Percentiles rank a stretch among this genome's conserved stretches.
Conservation (phyloP, 108 stramenopile genomes). For the Fistulifera pelliculosa region DNA sequence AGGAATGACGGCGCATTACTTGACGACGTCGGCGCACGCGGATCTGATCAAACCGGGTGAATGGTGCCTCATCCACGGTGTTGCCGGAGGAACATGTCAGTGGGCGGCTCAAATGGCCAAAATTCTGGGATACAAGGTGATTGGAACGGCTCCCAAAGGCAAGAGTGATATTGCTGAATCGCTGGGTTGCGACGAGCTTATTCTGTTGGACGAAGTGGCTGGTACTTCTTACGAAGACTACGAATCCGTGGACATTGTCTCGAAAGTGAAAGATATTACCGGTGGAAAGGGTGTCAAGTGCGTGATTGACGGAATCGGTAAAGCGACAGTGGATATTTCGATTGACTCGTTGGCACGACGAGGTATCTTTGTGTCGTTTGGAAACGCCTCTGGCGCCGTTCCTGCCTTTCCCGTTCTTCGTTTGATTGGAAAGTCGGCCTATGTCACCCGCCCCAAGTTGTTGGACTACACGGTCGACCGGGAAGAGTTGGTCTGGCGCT, state of each 20-base stretch:
- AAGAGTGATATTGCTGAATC: conserved; percentile 39
- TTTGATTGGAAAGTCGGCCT: conserved; percentile 64
- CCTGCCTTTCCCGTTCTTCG: conserved; percentile 73
- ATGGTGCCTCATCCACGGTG: conserved; percentile 74
- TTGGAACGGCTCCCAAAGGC: conserved; percentile 64
- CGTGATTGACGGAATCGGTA: conserved; percentile 81
- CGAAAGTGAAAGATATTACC: conserved; percentile 59
- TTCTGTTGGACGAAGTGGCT: conserved; percentile 69
- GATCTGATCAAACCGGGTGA: conserved; percentile 61
- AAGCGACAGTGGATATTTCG: conserved; percentile 70
- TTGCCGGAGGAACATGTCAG: conserved; percentile 79
- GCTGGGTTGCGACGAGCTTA: conserved; percentile 64
- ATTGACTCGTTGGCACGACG: conserved; percentile 59
- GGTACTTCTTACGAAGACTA: conserved; percentile 66
- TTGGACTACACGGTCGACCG: conserved; percentile 57
- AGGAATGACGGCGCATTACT: conserved; percentile 79
- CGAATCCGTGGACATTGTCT: conserved; percentile 59
- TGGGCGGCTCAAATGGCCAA: conserved; percentile 84
- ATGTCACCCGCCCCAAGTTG: conserved; percentile 78
- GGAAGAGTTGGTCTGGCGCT: conserved; percentile 56
- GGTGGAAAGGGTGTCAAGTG: conserved; percentile 60
- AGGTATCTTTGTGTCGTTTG: conserved; percentile 79
- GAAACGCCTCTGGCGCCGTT: conserved; percentile 82
- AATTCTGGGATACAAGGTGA: conserved; percentile 70
- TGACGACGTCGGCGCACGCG: conserved; percentile 56